These are phyloP conservation scores for Erythrophleum ivorense DNA, from an alignment of 331 rosid species.

Conservation along the genomic window DNA sequence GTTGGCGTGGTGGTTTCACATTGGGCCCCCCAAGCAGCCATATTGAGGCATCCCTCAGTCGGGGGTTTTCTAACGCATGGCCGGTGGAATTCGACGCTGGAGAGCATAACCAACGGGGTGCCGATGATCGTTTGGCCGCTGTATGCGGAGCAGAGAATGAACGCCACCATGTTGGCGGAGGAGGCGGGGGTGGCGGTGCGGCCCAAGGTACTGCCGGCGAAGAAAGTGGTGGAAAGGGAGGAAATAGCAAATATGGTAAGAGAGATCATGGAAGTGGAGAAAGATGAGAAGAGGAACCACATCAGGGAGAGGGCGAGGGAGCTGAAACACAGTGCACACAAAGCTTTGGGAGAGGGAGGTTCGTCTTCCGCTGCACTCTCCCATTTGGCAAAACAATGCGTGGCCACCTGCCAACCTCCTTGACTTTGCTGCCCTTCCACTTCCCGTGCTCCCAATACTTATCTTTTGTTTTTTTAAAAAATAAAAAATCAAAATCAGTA, in stretches of 20 bases:
- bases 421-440: too few relatives aligned
- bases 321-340: slow-evolving; percentile 36
- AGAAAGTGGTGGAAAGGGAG: slow-evolving; percentile 46
- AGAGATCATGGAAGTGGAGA: slow-evolving; percentile 34
- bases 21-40: slow-evolving; percentile 48
- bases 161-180: slow-evolving; percentile 30
- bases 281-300: background rate
- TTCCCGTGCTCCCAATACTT: too few relatives aligned
- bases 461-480: too few relatives aligned
- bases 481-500: too few relatives aligned
- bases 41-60: slow-evolving; percentile 36
- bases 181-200: slow-evolving; percentile 42
- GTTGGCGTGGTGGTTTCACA: slow-evolving; percentile 17
- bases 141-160: slow-evolving; percentile 47
- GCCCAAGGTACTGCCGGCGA: background rate
- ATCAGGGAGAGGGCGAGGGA: slow-evolving; percentile 35
- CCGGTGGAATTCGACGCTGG: slow-evolving; percentile 47
- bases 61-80: slow-evolving; percentile 43
- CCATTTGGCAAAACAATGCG: background rate
- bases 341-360: slow-evolving; percentile 31
- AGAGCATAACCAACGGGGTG: slow-evolving; percentile 44
- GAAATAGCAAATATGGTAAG: slow-evolving; percentile 44
- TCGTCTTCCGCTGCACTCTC: slow-evolving; percentile 32
- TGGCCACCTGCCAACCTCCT: too few relatives aligned
- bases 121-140: slow-evolving; percentile 49